Base-by-base conservation (phyloP, 768 basidiomycete species). In the Suillus fuscotomentosus region DNA sequence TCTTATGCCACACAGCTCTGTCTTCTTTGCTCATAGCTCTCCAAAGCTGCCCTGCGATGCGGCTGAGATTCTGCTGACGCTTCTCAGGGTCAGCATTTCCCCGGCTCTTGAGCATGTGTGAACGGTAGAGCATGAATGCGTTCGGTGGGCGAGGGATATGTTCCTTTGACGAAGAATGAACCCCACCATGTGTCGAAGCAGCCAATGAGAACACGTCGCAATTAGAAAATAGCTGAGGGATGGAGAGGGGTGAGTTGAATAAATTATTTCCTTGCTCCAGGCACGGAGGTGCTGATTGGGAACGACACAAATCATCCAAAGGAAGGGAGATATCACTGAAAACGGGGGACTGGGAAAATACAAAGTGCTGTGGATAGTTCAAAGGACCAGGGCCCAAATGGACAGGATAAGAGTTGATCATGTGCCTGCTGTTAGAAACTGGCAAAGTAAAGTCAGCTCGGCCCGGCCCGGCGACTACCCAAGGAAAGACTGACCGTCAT, bases 61-160 rank as follows among this genome's bases (percentile, higher is more conserved):
- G 77, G 65, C 81, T 82, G 65, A 86, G 79, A 63, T 85, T 83
- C 72, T 85, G 83, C 71, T 88, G 86, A 54, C 83, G 80, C 53
- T 78, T 79, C 72, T 84, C 83, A 43, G 82, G 75, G 27, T 79
- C 74, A 3, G 82, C 81, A 51, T 84, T 78, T 13, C 76, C 64
- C 22, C 75, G 76, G 3, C 73, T 77, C 67, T 81, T 80, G 13
- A 86, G 76, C 31, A 84, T 78, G 65, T 84, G 79, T 27, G 83
- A 83, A 50, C 86, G 79, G 73, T 82, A 87, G 57, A 87, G 74
- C 67, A 87, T 83, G 72, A 87, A 87, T 15, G 86, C 84, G 69
- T 87, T 86, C 15, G 83, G 72, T 0, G 86, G 82, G 8, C 86
- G 79, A 39, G 81, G 80, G 22, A 82, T 78, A 54, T 79, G 79